Base-by-base conservation (phyloP, 1,284 basidiomycete genomes). In the Gymnopus androsaceus region DNA sequence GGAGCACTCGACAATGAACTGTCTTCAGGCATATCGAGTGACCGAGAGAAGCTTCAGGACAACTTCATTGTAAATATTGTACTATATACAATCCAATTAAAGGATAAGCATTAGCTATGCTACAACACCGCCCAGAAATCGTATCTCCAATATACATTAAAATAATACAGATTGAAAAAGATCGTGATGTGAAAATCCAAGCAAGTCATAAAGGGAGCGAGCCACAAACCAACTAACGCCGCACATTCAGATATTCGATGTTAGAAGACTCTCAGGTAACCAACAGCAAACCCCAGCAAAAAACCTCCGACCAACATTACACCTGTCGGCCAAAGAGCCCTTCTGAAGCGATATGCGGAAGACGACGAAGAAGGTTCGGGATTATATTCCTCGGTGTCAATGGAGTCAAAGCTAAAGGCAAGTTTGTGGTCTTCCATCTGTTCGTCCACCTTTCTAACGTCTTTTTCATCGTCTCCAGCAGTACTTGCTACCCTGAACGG, bases 201-300 rank as follows among this genome's bases (percentile, higher is more conserved):
- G 15, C 8, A 9, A 11, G 7, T 19, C 38, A 12, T 40, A 12
- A 14, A 21, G 15, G 8, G 19, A 40, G 19, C 5, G n/a, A 23
- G 38, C 14, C 40, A 25, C 17, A 14, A 42, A 42, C 5, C 9
- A 42, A n/a, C 25, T 5, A 37, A 37, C 36, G 38, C 14, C 15
- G n/a, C 15, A 8, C n/a, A n/a, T n/a, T 12, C 7, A 15, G 5
- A 11, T 14, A 23, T 1, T 27, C 25, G 33, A 34, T 7, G 19
- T 48, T 31, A 48, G 15, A 48, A 9, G 19, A 30, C 46, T 33
- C 36, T 50, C n/a, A 50, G 9, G 19, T 50, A 38, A 3, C 48
- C 48, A 28, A 50, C 48, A 25, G 36, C 48, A 38, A 50, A 50
- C 8, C 48, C 48, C 12, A 50, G n/a, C 25, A 50, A 38, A 21